A percentile compares a stretch with the other conserved stretches of the same genome.
These are phyloP conservation scores for Patellifolia procumbens DNA, from an alignment of 179 eudicot genomes.

Conservation along the genomic window DNA sequence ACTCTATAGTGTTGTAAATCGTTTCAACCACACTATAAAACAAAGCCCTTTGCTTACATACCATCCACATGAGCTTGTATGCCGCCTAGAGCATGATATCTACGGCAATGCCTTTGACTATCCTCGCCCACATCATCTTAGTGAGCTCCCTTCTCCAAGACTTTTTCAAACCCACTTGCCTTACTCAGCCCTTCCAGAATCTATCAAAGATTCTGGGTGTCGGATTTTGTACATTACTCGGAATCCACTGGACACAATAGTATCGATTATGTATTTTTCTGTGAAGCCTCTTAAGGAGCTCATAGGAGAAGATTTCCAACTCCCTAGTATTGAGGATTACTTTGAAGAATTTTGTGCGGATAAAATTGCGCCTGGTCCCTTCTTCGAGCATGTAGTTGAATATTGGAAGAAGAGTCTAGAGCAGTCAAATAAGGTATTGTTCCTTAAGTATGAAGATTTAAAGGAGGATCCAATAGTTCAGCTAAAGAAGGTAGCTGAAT, in stretches of 20 bases:
- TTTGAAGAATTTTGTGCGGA: slow-evolving; percentile 1
- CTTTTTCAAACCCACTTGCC: slow-evolving; percentile 7
- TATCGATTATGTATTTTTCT: not conserved
- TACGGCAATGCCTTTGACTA: too few species aligned
- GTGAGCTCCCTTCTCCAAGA: slow-evolving; percentile 1
- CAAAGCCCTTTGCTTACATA: too few species aligned
- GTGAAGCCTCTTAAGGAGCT: not conserved
- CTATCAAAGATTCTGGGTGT: not conserved
- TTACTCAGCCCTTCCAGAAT: not conserved
- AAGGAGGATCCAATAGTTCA: not conserved
- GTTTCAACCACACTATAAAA: too few species aligned
- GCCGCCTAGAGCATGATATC: too few species aligned
- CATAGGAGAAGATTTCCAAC: not conserved
- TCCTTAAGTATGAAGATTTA: not conserved
- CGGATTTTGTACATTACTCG: slow-evolving; percentile 4
- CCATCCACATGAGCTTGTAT: too few species aligned
- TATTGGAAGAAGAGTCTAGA: not conserved
- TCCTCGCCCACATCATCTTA: not conserved
- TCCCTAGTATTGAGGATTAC: not conserved
- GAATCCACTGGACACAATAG: not conserved
- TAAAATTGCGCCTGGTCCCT: too few species aligned
- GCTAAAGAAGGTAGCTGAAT: not conserved
- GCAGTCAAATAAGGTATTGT: not conserved
- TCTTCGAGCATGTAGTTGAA: too few species aligned
- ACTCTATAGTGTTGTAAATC: too few species aligned